Evolutionary conservation across 306 rosid species (phyloP), one percentile per base, ranked within the genome.

Genomic region (Begonia loranthoides): DNA sequence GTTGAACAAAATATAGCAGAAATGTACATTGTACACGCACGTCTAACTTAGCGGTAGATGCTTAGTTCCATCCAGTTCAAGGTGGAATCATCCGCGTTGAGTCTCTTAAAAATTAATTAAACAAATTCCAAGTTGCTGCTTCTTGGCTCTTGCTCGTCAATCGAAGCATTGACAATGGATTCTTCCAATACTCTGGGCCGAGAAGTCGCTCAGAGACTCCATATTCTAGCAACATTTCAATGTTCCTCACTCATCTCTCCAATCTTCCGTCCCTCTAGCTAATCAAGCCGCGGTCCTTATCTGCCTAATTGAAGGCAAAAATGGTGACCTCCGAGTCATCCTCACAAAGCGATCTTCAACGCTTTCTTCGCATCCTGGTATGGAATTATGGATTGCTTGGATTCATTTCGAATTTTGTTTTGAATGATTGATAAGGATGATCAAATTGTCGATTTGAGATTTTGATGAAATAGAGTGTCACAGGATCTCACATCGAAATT

Each of bases 301-400:
- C 51, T 81, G 97, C 56, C 80, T 90, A 59, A 82, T 82, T 47
- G 87, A 85, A 76, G 97, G 87, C 38, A 82, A 74, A 47, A 69
- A 60, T 54, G 97, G 97, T n/a, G 95, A 90, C 58, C 74, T 90
- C 6, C 75, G 97, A 15, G 97, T 90, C 24, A 72, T 90, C 45
- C 85, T 90, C 62, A 90, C 95, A 36, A 85, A 82, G 53, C 89
- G 97, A 4, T 77, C 95, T 19, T 78, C 87, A 2, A 73, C 80
- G 63, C 89, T 88, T 39, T 77, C 89, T 50, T 57, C 82, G 45
- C 84, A 80, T 66, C 69, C 97, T 12, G 96, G 96, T 78, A 10
- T 28, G 36, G 36, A 28, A 3, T 28, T 28, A 7, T 28, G 36
- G 36, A 28, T 28, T 28, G 22, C 22, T 19, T 19, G 39, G 47